Evolutionary conservation across 768 basidiomycete species (phyloP), one percentile per base, ranked within the genome.

Genomic region (Phaffia tasmanica): DNA sequence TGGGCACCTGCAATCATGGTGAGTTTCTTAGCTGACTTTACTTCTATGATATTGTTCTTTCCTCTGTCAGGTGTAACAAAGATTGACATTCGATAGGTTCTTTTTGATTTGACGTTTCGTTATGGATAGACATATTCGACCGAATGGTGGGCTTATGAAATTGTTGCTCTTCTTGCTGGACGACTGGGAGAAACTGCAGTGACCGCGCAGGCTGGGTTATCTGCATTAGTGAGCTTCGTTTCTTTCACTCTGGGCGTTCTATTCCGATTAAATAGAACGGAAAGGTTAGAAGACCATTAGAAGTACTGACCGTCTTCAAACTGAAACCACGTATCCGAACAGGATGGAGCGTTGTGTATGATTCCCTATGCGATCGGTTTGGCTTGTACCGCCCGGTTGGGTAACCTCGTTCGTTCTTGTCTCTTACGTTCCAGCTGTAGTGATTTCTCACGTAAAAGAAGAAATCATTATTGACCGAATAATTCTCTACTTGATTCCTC

Each of bases 101-200:
- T 2, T 55, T 16, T 51, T 35, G 53, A 56, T 16, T 6, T n/a
- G 48, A 16, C 14, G 11, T 25, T 30, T 11, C 47, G 16, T 6
- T 18, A 7, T 21, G 7, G 5, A 25, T 47, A 69, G 68, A 87
- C 87, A 86, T 82, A 87, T 32, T 85, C 85, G 25, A 86, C 86
- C 3, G 87, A 89, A 78, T 89, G 86, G 86, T 85, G 84, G 54
- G 85, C 86, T 0, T 89, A 88, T 70, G 87, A 89, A 72, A 86
- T 88, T 49, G 87, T 88, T 15, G 86, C 87, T 4, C 77, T 89
- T 27, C 85, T 85, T 21, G 87, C 87, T 3, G 87, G 86, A 4
- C 80, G 83, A 23, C 78, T 89, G 3, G 87, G 86, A 8, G 73
- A 80, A n/a, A 73, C 86, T 42, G 78, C 85, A 0, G 79, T 88